phyloP scores from a whole-genome alignment of 352 stramenopile genomes.

The Thraustochytrium striatum region DNA sequence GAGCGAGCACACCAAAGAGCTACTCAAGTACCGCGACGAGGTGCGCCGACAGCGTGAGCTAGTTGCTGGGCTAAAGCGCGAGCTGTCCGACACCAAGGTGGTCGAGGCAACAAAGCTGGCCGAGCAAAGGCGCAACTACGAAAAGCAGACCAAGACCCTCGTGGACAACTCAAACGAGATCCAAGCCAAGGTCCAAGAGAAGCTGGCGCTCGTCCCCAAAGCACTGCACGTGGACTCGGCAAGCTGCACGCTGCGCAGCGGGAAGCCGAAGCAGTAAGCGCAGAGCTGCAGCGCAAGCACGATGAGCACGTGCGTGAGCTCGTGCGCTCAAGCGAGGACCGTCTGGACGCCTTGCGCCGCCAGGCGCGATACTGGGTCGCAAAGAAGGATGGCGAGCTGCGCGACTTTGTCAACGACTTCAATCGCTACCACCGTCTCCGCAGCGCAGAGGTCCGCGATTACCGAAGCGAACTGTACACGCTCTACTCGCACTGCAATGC shows the following conservation, averaged over 20 bases:
- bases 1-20: neutral
- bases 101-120: neutral
- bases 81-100: neutral
- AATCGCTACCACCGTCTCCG: slow-evolving; percentile 26
- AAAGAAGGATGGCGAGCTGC: slow-evolving; percentile 29
- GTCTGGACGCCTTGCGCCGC: slow-evolving; percentile 5
- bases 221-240: slow-evolving; percentile 31
- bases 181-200: slow-evolving; percentile 3
- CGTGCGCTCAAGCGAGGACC: neutral
- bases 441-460: neutral
- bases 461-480: neutral
- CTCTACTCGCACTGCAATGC: slow-evolving; percentile 22
- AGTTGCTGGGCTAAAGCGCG: neutral
- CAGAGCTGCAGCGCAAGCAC: slow-evolving; percentile 6
- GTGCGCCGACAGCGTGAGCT: neutral
- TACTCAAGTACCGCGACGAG: neutral
- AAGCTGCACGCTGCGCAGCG: slow-evolving; percentile 12
- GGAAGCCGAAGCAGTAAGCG: neutral
- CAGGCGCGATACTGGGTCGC: slow-evolving; percentile 43
- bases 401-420: slow-evolving; percentile 25
- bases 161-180: slow-evolving; percentile 11
- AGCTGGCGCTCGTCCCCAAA: neutral
- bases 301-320: slow-evolving; percentile 5
- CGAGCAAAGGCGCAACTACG: neutral
- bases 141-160: neutral